Base-by-base conservation (phyloP, 139 green algal species). In the Chlamydomonas incerta region DNA sequence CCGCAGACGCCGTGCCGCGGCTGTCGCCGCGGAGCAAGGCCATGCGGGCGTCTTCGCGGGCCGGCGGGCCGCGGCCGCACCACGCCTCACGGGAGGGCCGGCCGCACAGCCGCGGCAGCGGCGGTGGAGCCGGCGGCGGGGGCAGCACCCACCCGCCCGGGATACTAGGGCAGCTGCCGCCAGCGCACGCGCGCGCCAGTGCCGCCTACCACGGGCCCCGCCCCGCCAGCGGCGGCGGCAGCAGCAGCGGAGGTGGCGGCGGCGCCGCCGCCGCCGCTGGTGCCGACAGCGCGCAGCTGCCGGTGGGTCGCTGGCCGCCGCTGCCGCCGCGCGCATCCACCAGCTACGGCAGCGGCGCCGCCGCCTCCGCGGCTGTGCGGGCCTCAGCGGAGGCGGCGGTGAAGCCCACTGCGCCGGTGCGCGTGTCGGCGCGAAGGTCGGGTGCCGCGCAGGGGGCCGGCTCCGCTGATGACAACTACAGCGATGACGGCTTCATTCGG, bases 21-120 rank as follows among this genome's bases (percentile, higher is more conserved):
- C 37, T 89, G 10, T 89, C 84, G 3, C 84, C 84, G 26, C 84
- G 84, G 47, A 65, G 73, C 50, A 23, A 24, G n/a, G 73, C 73
- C n/a, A 52, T 35, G n/a, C 73, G 73, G n/a, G 46, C 72, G 13
- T 60, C 72, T 13, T 66, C 37, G 20, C 52, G 50, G 4, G 52
- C 66, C 46, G 52, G 73, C 17, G n/a, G 35, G 72, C 47, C 20
- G 37, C 72, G 72, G 55, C 55, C 18, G 20, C 55, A 62, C 41
- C 41, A 50, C 6, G 41, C 41, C 41, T 50, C 41, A 50, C 41
- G 41, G 5, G 41, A 50, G 41, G 41, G 29, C 63, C 13, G 29
- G 15, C n/a, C n/a, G n/a, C 15, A 5, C 63, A 34, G 63, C 63
- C 33, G 68, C 35, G n/a, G 35, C 68, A 34, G 68, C 68, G n/a